phyloP scores from a whole-genome alignment of 2,329 filamentous ascomycete genomes.

The Simplicillium aogashimaense region DNA sequence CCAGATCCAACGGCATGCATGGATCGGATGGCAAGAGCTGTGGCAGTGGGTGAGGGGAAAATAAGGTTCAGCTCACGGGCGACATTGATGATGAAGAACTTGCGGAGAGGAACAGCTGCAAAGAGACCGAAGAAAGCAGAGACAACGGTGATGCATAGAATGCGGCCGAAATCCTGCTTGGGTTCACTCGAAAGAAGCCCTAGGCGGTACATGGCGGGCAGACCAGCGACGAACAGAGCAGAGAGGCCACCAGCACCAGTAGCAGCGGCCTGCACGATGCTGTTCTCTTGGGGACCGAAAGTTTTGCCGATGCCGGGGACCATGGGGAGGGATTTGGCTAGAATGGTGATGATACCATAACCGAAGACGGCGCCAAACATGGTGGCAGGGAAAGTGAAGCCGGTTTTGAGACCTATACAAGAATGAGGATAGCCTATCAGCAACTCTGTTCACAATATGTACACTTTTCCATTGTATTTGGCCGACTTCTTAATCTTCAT shows the following conservation, averaged over 20 bases:
- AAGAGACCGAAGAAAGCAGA: conserved; percentile 56
- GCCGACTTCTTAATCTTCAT: too few relatives aligned
- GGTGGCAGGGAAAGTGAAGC: conserved; percentile 37
- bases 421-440: too few relatives aligned
- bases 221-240: conserved; percentile 47
- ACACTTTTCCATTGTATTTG: too few relatives aligned
- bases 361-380: conserved; percentile 48
- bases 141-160: conserved; percentile 51
- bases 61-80: conserved; percentile 49
- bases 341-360: conserved; percentile 44
- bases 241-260: conserved; percentile 49
- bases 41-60: conserved; percentile 50
- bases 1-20: conserved; percentile 49
- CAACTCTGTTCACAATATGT: too few relatives aligned
- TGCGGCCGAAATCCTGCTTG: conserved; percentile 43
- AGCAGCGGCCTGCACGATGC: conserved; percentile 49
- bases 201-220: conserved; percentile 51
- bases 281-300: conserved; percentile 54
- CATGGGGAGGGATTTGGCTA: conserved; percentile 36
- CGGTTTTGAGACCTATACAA: conserved; percentile 34
- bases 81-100: conserved; percentile 60
- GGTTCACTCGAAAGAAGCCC: conserved; percentile 37
- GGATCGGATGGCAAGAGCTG: conserved; percentile 51
- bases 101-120: conserved; percentile 52
- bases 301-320: conserved; percentile 41